Evolutionary conservation across 164 flowering plant genomes (phyloP).

Genomic region (Protea cynaroides): DNA sequence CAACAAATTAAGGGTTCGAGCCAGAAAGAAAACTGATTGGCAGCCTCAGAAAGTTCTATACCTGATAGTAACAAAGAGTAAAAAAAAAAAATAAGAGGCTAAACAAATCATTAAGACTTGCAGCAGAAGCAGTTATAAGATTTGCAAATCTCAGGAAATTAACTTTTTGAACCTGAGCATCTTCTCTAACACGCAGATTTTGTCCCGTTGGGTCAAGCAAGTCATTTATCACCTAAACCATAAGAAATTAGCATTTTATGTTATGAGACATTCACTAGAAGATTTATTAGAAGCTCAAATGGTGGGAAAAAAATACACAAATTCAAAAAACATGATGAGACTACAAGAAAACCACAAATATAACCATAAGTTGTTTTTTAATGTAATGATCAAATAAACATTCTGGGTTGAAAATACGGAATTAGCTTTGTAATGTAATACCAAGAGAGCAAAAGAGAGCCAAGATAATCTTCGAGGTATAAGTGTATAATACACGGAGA

Average conservation of each 20-base stretch:
- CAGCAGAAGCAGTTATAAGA: not conserved
- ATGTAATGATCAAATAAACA: no score
- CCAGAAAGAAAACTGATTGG: not conserved
- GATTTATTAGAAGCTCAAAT: not conserved
- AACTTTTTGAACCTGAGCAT: slow-evolving; percentile 75
- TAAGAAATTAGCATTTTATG: not conserved
- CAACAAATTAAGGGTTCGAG: not conserved
- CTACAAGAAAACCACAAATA: not conserved
- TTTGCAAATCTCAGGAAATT: not conserved
- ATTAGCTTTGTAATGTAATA: not conserved
- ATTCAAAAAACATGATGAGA: not conserved
- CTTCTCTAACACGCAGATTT: slow-evolving; percentile 96
- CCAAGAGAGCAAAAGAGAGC: not conserved
- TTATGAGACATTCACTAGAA: not conserved
- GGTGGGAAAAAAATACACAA: slow-evolving; percentile 1
- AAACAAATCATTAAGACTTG: no score
- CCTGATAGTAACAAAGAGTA: no score
- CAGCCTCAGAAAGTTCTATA: no score
- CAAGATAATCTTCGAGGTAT: not conserved
- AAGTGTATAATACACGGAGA: no score
- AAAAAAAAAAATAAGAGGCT: no score
- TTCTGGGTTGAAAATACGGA: not conserved
- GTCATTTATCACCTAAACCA: slow-evolving; percentile 86
- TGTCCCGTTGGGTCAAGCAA: slow-evolving; percentile 99
- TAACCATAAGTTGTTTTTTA: not conserved